Conservation (phyloP, 352 stramenopile genomes). For the Globisporangium canariense region DNA sequence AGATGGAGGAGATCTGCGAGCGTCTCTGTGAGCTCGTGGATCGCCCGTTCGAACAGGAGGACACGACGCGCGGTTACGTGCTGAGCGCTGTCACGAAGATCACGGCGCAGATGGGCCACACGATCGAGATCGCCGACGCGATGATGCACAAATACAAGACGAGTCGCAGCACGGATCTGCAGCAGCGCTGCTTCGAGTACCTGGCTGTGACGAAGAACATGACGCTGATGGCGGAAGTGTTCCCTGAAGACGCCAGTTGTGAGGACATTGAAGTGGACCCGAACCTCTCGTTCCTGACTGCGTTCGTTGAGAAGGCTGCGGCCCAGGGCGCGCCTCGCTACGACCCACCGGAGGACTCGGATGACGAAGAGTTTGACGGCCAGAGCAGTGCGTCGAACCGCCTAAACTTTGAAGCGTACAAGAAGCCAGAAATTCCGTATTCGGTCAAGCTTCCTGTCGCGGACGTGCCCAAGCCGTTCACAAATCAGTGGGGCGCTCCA, state of each 20-base stretch:
- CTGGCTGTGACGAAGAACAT: conserved; percentile 92
- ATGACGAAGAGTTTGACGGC: conserved; percentile 91
- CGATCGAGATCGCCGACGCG: conserved; percentile 85
- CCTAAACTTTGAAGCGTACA: conserved; percentile 87
- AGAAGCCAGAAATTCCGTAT: conserved; percentile 89
- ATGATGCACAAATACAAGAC: conserved; percentile 97
- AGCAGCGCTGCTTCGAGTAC: conserved; percentile 99
- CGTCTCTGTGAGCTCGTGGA: conserved; percentile 93
- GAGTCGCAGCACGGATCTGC: conserved; percentile 94
- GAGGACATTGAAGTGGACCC: conserved; percentile 95
- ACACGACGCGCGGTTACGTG: conserved; percentile 94
- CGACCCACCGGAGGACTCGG: conserved; percentile 93
- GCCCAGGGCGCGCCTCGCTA: conserved; percentile 93
- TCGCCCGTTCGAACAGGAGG: conserved; percentile 80
- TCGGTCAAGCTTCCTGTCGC: conserved; percentile 64
- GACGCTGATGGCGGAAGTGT: conserved; percentile 86
- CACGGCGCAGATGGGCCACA: conserved; percentile 93
- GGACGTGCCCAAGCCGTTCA: conserved; percentile 43
- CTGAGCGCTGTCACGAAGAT: conserved; percentile 98
- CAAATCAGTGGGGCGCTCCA: conserved; percentile 63
- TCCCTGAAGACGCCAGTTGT: conserved; percentile 97
- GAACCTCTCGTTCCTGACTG: conserved; percentile 94
- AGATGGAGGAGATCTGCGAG: conserved; percentile 93
- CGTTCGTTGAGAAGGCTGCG: conserved; percentile 92
- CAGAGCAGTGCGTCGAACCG: conserved; percentile 57